Percentiles rank a stretch among this genome's conserved stretches.
Evolutionary conservation across 164 flowering plant species (phyloP).

Genomic region (Vitis cinerea): DNA sequence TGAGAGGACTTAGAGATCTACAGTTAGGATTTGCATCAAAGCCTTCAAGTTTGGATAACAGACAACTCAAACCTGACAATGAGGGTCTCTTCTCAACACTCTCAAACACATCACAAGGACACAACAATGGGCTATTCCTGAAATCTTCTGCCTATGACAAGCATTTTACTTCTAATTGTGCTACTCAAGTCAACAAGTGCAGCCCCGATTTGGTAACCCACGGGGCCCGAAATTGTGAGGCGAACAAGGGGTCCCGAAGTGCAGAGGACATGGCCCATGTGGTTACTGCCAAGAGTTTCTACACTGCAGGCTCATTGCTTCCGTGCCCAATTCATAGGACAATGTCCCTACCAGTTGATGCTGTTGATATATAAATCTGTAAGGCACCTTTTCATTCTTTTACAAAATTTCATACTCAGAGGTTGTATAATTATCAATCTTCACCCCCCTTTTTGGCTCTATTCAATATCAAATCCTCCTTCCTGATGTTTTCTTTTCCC

Average conservation of each 20-base stretch:
- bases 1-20: conserved; percentile 29
- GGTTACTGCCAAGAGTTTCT: conserved; percentile 16
- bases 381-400: conserved; percentile 16
- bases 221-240: conserved; percentile 26
- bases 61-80: conserved; percentile 4
- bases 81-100: neutral
- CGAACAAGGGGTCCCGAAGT: conserved; percentile 6
- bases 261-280: neutral
- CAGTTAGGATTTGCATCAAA: conserved; percentile 22
- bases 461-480: neutral
- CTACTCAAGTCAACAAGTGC: conserved; percentile 16
- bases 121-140: conserved; percentile 1
- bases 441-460: conserved; percentile 3
- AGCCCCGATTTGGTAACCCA: conserved; percentile 20
- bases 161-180: neutral
- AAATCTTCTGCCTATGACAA: conserved; percentile 7
- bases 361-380: conserved; percentile 34
- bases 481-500: neutral
- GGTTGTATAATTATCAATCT: conserved; percentile 10
- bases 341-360: conserved; percentile 47
- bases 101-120: conserved; percentile 6
- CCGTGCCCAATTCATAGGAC: conserved; percentile 38
- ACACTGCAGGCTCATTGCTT: conserved; percentile 21
- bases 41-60: conserved; percentile 9
- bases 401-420: conserved; percentile 9